phyloP scores from a whole-genome alignment of 345 rosid species.

The Iberis pinnata region DNA sequence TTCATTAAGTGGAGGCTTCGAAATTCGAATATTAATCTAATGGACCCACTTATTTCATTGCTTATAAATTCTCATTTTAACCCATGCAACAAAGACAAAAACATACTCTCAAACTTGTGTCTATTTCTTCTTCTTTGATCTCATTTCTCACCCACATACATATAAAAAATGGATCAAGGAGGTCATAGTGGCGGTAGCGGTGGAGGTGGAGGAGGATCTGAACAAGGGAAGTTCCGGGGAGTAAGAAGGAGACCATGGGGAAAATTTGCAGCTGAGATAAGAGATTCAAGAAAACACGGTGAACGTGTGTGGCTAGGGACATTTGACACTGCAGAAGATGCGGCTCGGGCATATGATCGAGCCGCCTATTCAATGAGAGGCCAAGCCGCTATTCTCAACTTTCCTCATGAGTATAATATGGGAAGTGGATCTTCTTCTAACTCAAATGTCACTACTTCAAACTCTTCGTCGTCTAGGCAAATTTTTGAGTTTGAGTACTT shows the following conservation, averaged over 20 bases:
- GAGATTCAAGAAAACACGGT: conserved; percentile 67
- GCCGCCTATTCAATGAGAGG: conserved; percentile 75
- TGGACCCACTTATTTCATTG: conserved; percentile 24
- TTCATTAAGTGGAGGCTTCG: conserved; percentile 24
- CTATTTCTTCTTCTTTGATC: not conserved
- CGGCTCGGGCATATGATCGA: conserved; percentile 81
- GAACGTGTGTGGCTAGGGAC: conserved; percentile 84
- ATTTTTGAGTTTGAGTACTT: conserved; percentile 77
- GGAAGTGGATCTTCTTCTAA: conserved; percentile 20
- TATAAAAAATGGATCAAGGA: conserved; percentile 36
- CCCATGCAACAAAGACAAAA: conserved; percentile 23
- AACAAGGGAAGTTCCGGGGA: conserved; percentile 50
- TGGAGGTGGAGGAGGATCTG: conserved; percentile 30
- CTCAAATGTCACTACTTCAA: not conserved
- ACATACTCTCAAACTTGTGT: conserved; percentile 16
- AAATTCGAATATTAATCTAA: conserved; percentile 27
- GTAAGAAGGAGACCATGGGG: conserved; percentile 89
- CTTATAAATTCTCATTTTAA: conserved; percentile 25
- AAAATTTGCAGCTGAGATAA: conserved; percentile 76
- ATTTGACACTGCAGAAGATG: conserved; percentile 72
- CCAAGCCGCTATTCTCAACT: conserved; percentile 70
- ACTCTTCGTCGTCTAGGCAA: conserved; percentile 35
- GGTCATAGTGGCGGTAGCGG: conserved; percentile 19
- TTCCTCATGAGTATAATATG: conserved; percentile 62
- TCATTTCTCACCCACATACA: not conserved